Percentiles rank a stretch among this genome's conserved stretches.
Evolutionary conservation across 352 stramenopile species (phyloP).

Genomic region (Pythium biforme): DNA sequence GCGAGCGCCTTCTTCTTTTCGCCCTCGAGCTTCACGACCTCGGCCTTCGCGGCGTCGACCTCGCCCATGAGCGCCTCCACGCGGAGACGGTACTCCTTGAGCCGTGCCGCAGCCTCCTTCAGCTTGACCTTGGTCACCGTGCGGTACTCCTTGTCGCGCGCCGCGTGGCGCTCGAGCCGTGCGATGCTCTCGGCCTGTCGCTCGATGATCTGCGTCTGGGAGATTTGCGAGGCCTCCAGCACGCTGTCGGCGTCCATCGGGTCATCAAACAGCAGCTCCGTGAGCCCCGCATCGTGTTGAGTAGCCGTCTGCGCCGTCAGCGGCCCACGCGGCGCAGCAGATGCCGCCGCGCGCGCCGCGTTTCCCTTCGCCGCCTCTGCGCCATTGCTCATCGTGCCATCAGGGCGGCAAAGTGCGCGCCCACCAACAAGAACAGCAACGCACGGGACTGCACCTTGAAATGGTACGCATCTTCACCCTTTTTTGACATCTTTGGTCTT

Average conservation of each 20-base stretch:
- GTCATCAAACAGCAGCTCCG: constrained; percentile 21
- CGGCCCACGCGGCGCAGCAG: not conserved
- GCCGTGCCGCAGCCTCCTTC: constrained; percentile 55
- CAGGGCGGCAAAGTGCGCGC: not conserved
- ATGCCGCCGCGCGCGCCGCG: constrained; percentile 7
- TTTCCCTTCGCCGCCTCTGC: constrained; percentile 13
- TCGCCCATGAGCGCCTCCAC: constrained; percentile 49
- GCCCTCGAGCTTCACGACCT: constrained; percentile 23
- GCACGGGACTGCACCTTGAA: not conserved
- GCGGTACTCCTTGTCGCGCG: constrained; percentile 48
- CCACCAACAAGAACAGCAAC: constrained; percentile 1
- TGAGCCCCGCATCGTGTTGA: constrained; percentile 2
- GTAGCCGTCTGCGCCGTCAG: not conserved
- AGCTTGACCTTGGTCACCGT: constrained; percentile 60
- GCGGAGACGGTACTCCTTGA: constrained; percentile 59
- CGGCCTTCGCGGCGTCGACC: constrained; percentile 25
- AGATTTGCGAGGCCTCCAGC: constrained; percentile 41
- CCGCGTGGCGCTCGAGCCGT: constrained; percentile 39
- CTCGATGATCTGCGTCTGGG: constrained; percentile 72
- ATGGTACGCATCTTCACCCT: not conserved
- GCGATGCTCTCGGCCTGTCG: constrained; percentile 56
- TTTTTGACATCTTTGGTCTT: not conserved
- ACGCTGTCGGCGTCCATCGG: constrained; percentile 15
- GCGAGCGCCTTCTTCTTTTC: constrained; percentile 22
- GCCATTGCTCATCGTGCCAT: constrained; percentile 24